These are phyloP conservation scores for Candida insectorum DNA, from an alignment of 805 yeast genomes.

Conservation along the genomic window DNA sequence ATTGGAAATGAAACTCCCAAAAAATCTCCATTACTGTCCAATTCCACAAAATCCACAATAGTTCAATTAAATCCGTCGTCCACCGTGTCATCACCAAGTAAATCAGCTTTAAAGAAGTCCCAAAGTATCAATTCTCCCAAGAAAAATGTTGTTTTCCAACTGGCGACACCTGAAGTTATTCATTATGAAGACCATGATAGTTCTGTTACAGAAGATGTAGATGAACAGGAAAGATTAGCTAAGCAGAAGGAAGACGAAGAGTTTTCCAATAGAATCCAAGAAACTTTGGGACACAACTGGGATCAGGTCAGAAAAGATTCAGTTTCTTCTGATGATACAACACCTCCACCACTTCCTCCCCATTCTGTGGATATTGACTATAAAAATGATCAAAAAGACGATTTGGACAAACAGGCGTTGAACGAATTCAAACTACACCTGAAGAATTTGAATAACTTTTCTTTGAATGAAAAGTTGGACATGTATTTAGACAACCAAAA, in stretches of 20 bases:
- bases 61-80: background rate
- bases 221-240: no score
- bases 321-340: conserved; percentile 14
- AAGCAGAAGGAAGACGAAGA: conserved; percentile 7
- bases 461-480: conserved; percentile 45
- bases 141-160: conserved; percentile 35
- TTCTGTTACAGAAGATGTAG: conserved; percentile 3
- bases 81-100: conserved; percentile 26
- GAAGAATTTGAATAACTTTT: conserved; percentile 27
- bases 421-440: conserved; percentile 18
- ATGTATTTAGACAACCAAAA: conserved; percentile 28
- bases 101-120: conserved; percentile 34
- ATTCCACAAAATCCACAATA: background rate
- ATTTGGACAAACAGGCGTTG: conserved; percentile 12
- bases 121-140: conserved; percentile 27
- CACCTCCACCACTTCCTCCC: conserved; percentile 30
- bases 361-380: conserved; percentile 13
- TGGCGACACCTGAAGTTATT: conserved; percentile 28
- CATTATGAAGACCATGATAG: conserved; percentile 17
- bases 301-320: conserved; percentile 7
- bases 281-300: conserved; percentile 20
- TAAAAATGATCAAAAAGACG: conserved; percentile 9
- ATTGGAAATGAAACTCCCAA: conserved; percentile 5
- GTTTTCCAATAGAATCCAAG: conserved; percentile 12
- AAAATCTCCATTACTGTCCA: background rate